Evolutionary conservation across 305 asterid genomes (phyloP).

Genomic region (Fraxinus sp.): DNA sequence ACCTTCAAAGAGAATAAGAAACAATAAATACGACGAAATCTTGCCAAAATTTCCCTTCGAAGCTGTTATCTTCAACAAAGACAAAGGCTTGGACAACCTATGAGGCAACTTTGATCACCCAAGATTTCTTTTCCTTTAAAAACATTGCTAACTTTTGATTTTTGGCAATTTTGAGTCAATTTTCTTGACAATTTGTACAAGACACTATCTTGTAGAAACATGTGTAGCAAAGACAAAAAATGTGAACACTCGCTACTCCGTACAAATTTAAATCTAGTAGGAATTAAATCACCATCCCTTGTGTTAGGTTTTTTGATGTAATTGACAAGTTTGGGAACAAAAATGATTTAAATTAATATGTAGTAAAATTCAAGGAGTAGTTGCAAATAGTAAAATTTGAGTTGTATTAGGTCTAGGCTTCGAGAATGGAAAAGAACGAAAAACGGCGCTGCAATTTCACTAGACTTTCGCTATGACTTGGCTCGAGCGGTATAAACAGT

Average conservation of each 20-base stretch:
- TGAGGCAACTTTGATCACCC: not conserved
- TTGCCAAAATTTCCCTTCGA: not conserved
- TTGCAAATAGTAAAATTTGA: too few relatives aligned
- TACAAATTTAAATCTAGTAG: not conserved
- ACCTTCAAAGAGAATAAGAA: not conserved
- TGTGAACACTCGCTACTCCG: not conserved
- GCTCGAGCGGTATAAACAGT: too few relatives aligned
- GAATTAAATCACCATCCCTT: not conserved
- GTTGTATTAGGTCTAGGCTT: too few relatives aligned
- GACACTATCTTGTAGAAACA: not conserved
- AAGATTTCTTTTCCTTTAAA: not conserved
- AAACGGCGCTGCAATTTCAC: too few relatives aligned
- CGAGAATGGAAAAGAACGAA: too few relatives aligned
- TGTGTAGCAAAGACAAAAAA: not conserved
- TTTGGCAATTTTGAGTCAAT: not conserved
- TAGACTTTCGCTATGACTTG: too few relatives aligned
- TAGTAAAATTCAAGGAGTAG: too few relatives aligned
- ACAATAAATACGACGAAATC: not conserved
- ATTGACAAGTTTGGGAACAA: too few relatives aligned
- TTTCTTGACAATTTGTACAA: not conserved
- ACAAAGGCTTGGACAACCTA: not conserved
- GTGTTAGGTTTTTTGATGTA: too few relatives aligned
- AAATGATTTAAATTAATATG: too few relatives aligned
- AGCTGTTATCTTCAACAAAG: not conserved
- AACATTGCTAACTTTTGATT: not conserved